A percentile compares a stretch with the other conserved stretches of the same genome.
Conservation (phyloP, 2,329 filamentous ascomycete genomes). For the Penicillium sp. region DNA sequence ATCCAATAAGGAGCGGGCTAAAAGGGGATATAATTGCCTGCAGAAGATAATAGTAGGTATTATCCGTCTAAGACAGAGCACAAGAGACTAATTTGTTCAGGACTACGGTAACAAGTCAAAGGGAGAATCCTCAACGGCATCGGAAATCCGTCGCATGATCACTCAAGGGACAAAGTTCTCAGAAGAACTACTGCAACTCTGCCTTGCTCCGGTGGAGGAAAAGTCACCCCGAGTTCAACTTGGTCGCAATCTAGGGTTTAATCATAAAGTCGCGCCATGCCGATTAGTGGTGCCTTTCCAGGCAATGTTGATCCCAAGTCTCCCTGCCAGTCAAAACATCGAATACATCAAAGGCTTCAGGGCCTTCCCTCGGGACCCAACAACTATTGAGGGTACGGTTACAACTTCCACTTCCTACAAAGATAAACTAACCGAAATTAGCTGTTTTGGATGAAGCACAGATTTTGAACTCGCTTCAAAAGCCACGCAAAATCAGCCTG, state of each 20-base stretch:
- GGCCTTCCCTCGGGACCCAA: constrained; percentile 80
- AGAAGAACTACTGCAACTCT: constrained; percentile 75
- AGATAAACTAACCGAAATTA: constrained; percentile 24
- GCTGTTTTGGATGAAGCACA: constrained; percentile 82
- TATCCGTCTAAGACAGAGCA: background rate
- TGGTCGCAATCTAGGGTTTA: constrained; percentile 75
- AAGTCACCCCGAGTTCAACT: constrained; percentile 73
- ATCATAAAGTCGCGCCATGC: constrained; percentile 76
- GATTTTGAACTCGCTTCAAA: constrained; percentile 85
- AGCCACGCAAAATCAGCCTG: constrained; percentile 84
- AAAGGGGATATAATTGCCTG: constrained; percentile 49
- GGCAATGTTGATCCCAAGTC: constrained; percentile 73
- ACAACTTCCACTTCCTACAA: background rate
- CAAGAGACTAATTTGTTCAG: constrained; percentile 29
- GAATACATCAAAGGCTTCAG: constrained; percentile 69
- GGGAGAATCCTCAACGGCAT: constrained; percentile 37
- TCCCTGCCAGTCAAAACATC: constrained; percentile 70
- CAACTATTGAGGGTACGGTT: constrained; percentile 65
- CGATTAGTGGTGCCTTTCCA: constrained; percentile 87
- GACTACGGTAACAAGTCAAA: constrained; percentile 53
- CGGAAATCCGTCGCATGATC: constrained; percentile 69
- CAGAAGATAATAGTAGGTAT: constrained; percentile 41
- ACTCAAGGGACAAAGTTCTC: constrained; percentile 77
- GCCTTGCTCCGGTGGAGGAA: constrained; percentile 72
- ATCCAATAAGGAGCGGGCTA: constrained; percentile 66